Conservation (phyloP, 2,329 filamentous ascomycete species). For the Boeremia exigua region DNA sequence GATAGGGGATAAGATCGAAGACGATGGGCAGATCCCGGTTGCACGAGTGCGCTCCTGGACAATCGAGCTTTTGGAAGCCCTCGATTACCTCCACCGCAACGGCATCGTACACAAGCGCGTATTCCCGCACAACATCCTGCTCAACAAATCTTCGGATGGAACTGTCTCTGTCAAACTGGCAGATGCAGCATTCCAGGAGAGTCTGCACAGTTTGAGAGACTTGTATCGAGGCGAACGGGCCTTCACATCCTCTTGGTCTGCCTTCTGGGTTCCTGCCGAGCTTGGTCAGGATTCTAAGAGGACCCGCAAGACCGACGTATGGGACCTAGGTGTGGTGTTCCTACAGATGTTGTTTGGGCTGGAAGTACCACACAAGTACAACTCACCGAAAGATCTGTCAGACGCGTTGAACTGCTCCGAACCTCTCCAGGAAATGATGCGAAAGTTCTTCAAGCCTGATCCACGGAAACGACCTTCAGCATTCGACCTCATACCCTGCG, state of each 20-base stretch:
- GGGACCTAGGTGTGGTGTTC: slow-evolving; percentile 91
- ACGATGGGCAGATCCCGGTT: slow-evolving; percentile 75
- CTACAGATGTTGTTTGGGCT: slow-evolving; percentile 93
- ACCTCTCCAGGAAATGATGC: slow-evolving; percentile 78
- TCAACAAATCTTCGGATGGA: slow-evolving; percentile 73
- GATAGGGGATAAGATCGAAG: slow-evolving; percentile 79
- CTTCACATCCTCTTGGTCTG: slow-evolving; percentile 70
- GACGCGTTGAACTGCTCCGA: slow-evolving; percentile 74
- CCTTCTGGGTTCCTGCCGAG: slow-evolving; percentile 85
- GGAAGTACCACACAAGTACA: slow-evolving; percentile 75
- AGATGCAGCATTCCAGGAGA: slow-evolving; percentile 73
- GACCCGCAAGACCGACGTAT: slow-evolving; percentile 85
- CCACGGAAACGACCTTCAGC: slow-evolving; percentile 84
- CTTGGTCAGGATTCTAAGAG: slow-evolving; percentile 63
- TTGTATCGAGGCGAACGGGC: slow-evolving; percentile 58
- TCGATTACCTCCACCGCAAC: slow-evolving; percentile 85
- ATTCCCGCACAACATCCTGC: slow-evolving; percentile 77
- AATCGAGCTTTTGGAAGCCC: slow-evolving; percentile 85
- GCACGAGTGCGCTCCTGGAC: slow-evolving; percentile 86
- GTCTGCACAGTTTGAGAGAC: slow-evolving; percentile 68
- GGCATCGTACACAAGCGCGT: slow-evolving; percentile 85
- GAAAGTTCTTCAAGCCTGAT: slow-evolving; percentile 83
- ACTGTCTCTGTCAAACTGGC: slow-evolving; percentile 74
- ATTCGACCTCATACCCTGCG: slow-evolving; percentile 70
- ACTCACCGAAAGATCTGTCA: slow-evolving; percentile 77